phyloP scores from a whole-genome alignment of 176 grass and related monocot genomes.

The Oryza brachyantha region DNA sequence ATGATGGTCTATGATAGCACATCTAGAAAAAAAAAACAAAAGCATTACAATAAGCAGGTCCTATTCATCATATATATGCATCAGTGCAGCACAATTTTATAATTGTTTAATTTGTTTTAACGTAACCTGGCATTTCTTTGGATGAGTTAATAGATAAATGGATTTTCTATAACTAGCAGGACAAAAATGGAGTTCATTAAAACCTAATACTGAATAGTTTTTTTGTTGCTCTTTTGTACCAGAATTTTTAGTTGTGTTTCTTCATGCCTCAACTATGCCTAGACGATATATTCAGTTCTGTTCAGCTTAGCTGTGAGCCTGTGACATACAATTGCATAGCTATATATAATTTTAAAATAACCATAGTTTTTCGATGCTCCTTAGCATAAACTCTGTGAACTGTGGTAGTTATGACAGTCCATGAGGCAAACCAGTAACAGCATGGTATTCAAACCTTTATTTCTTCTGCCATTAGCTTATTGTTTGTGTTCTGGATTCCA shows the following conservation, averaged over 20 bases:
- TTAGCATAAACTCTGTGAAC: not conserved
- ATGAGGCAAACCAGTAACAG: not conserved
- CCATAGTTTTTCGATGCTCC: constrained; percentile 13
- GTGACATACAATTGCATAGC: not conserved
- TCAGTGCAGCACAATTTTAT: not conserved
- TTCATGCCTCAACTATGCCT: not conserved
- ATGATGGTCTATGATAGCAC: not conserved
- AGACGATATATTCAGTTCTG: not conserved
- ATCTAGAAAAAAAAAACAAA: not conserved
- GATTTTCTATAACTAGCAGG: not conserved
- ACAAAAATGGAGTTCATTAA: not conserved
- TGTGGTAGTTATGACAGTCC: not conserved
- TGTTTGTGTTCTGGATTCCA: constrained; percentile 92
- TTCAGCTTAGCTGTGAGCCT: not conserved
- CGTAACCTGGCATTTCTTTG: not conserved
- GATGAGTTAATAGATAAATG: not conserved
- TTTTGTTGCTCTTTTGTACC: not conserved
- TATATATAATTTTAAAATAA: not conserved
- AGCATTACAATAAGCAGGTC: not conserved
- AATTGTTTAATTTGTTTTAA: too few relatives aligned
- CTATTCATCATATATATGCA: not conserved
- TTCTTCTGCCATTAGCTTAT: constrained; percentile 90
- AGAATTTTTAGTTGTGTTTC: not conserved
- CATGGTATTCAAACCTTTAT: constrained; percentile 61
- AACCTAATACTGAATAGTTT: not conserved